phyloP scores from a whole-genome alignment of 148 eudicot species.

The Fallopia convolvulus region DNA sequence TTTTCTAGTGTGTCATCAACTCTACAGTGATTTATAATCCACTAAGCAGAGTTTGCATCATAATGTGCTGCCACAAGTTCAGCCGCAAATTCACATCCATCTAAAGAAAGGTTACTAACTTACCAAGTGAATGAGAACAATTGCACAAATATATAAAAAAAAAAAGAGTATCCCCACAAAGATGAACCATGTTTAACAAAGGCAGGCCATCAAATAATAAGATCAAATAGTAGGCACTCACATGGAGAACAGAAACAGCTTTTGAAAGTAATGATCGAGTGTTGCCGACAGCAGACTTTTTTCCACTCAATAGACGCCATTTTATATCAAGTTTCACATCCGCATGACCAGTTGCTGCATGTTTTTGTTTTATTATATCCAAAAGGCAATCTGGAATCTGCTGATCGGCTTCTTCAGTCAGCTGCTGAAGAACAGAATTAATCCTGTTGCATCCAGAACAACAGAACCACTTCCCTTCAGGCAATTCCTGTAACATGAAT shows the following conservation, averaged over 20 bases:
- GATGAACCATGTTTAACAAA: not conserved
- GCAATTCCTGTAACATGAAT: conserved; percentile 55
- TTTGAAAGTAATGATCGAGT: conserved; percentile 42
- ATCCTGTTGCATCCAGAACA: conserved; percentile 39
- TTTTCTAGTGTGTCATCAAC: not conserved
- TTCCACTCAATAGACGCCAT: conserved; percentile 82
- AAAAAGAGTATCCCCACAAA: not conserved
- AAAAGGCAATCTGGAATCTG: conserved; percentile 37
- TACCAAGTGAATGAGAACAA: not conserved
- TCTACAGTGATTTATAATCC: not conserved
- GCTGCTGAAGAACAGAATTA: conserved; percentile 34
- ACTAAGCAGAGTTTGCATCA: not conserved
- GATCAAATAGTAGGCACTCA: conserved; percentile 25
- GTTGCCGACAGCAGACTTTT: conserved; percentile 34
- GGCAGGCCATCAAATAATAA: not conserved
- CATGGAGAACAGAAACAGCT: conserved; percentile 77
- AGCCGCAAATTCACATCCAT: not conserved
- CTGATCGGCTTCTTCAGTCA: conserved; percentile 44
- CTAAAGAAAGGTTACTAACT: not conserved
- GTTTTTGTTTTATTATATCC: conserved; percentile 40
- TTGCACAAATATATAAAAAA: not conserved
- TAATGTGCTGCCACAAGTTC: not conserved
- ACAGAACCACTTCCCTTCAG: conserved; percentile 78
- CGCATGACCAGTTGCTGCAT: conserved; percentile 26
- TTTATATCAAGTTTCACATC: conserved; percentile 35